Percentiles rank a stretch among this genome's conserved stretches.
Evolutionary conservation across 495 filamentous ascomycete species (phyloP).

Genomic region (Hypoxylon rickii): DNA sequence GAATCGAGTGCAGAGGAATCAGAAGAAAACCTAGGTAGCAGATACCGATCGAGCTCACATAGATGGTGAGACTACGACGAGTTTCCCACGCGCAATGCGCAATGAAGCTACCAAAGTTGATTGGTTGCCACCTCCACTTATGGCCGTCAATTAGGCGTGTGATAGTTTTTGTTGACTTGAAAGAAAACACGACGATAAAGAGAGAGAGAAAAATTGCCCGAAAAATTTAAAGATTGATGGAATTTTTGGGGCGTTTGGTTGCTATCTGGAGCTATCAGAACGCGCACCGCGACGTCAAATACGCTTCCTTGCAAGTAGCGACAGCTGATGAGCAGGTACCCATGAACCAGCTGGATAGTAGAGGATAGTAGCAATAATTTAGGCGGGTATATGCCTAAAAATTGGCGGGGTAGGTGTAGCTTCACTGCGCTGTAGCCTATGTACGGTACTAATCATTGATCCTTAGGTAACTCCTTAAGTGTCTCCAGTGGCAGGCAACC

Average conservation of each 20-base stretch:
- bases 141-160: no score
- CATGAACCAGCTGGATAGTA: no score
- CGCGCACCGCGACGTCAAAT: no score
- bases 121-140: no score
- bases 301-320: no score
- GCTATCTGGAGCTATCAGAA: neutral
- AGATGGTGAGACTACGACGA: slow-evolving; percentile 1
- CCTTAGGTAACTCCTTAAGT: neutral
- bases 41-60: slow-evolving; percentile 12
- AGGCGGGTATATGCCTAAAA: slow-evolving; percentile 6
- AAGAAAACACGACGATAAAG: slow-evolving; percentile 27
- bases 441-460: no score
- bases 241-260: neutral
- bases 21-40: no score
- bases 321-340: no score
- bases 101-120: no score
- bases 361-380: no score
- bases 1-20: slow-evolving; percentile 3
- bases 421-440: neutral
- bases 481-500: neutral
- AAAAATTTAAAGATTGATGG: slow-evolving; percentile 4
- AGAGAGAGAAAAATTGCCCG: slow-evolving; percentile 1
- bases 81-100: slow-evolving; percentile 9
- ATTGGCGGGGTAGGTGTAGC: slow-evolving; percentile 25
- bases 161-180: slow-evolving; percentile 22